Base-by-base conservation (phyloP, 352 stramenopile species). In the Globisporangium takayamanum region DNA sequence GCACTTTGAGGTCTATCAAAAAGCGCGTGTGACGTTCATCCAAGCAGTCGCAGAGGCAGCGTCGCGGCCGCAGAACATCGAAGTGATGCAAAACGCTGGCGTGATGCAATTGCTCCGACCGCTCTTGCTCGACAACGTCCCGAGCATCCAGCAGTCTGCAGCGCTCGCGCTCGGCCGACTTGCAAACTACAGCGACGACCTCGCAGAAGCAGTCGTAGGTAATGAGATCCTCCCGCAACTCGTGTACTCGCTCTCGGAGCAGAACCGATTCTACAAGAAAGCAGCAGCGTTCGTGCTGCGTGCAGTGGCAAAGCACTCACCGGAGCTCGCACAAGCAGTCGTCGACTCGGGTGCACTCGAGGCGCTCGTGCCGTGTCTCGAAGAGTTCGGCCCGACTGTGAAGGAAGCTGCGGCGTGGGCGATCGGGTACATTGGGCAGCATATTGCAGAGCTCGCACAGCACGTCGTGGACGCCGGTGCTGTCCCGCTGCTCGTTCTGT, bases 261-360 rank as follows among this genome's bases (percentile, higher is more conserved):
- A 98, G 67, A 98, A 98, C 64, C 77, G 93, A 45, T 98, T 97
- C 62, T 98, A 97, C 75, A 98, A 98, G 71, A 98, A 98, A 64
- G 90, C 94, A 0, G 93, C 93, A 2, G 92, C 92, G 4, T 98
- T 98, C 61, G 93, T 98, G 22, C 68, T 98, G 48, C 84, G 94
- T 2, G 86, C 94, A 16, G 93, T 98, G 30, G 93, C 94, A 33
- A 98, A 98, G 68, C 94, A 98, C 66, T 97, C 90, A 14, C 92
- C 92, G 7, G 92, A 98, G 51, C 76, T 98, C 18, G 94, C 94
- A 15, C 92, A 98, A 67, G 93, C 92, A 5, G 94, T 98, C 0
- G 92, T 98, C 11, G 93, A 98, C 63, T 96, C 85, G 0, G 91
- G 82, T 30, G 93, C 93, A 7, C 73, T 98, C 15, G 91, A 98